Percentiles rank a stretch among this genome's conserved stretches.
phyloP scores from a whole-genome alignment of 495 filamentous ascomycete genomes.

The Astrocystis sublimbata region DNA sequence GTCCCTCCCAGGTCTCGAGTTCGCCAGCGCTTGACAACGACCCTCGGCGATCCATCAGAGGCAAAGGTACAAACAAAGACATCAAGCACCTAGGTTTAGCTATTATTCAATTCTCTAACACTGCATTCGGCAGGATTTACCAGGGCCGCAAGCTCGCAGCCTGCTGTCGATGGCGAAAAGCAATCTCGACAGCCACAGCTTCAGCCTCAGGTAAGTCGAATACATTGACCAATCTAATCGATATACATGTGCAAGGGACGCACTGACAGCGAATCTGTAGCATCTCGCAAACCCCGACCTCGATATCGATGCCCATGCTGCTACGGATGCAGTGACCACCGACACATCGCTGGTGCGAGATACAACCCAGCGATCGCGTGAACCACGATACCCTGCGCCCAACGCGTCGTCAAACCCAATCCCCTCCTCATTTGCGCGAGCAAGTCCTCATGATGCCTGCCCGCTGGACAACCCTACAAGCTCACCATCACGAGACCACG shows the following conservation, averaged over 20 bases:
- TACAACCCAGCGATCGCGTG: slow-evolving; percentile 7
- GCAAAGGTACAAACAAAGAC: background rate
- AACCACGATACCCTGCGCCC: background rate
- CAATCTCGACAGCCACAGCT: background rate
- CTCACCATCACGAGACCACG: slow-evolving; percentile 18
- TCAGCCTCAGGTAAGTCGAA: slow-evolving; percentile 7
- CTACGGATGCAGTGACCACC: background rate
- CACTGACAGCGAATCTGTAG: slow-evolving; percentile 31
- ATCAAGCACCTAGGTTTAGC: background rate
- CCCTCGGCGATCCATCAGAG: background rate
- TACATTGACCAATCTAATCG: background rate
- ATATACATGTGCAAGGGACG: slow-evolving; percentile 25
- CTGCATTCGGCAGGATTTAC: background rate
- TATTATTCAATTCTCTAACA: background rate
- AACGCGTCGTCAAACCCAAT: background rate
- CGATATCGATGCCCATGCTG: background rate
- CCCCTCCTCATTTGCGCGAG: background rate
- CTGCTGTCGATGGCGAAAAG: background rate
- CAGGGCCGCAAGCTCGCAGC: background rate
- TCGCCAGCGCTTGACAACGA: slow-evolving; percentile 7
- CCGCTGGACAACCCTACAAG: slow-evolving; percentile 6
- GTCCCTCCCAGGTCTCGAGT: slow-evolving; percentile 10
- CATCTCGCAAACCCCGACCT: slow-evolving; percentile 1
- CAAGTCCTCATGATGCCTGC: slow-evolving; percentile 15
- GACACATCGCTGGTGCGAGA: slow-evolving; percentile 8